These are phyloP conservation scores for Boletus sensibilis DNA, from an alignment of 768 basidiomycete species.

Conservation along the genomic window DNA sequence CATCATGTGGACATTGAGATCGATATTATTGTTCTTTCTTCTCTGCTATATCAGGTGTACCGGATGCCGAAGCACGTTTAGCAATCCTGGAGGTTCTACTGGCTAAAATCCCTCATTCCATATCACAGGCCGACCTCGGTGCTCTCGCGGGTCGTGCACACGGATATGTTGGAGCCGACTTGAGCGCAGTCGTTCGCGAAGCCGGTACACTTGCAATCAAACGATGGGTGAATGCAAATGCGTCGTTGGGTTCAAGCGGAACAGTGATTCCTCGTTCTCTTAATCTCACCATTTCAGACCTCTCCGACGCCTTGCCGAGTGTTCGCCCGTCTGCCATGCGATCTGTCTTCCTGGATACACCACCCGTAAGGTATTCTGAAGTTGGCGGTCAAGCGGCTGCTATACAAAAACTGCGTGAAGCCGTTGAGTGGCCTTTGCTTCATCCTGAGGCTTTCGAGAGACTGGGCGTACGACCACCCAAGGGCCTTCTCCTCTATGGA, in stretches of 20 bases:
- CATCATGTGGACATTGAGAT: background rate
- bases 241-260: slow-evolving; percentile 4
- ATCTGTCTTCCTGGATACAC: slow-evolving; percentile 85
- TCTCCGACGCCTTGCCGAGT: slow-evolving; percentile 66
- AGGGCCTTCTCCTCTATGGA: slow-evolving; percentile 89
- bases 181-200: slow-evolving; percentile 88
- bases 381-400: slow-evolving; percentile 84
- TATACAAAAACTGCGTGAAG: slow-evolving; percentile 85
- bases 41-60: slow-evolving; percentile 59
- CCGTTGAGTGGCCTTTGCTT: slow-evolving; percentile 92
- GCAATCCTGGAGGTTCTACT: slow-evolving; percentile 88
- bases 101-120: slow-evolving; percentile 71
- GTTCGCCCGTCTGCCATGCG: slow-evolving; percentile 94
- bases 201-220: slow-evolving; percentile 92
- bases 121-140: slow-evolving; percentile 59
- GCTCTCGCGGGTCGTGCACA: slow-evolving; percentile 77
- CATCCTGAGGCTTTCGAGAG: slow-evolving; percentile 86
- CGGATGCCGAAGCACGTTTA: slow-evolving; percentile 79
- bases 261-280: slow-evolving; percentile 25
- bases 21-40: background rate
- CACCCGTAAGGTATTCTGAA: slow-evolving; percentile 78
- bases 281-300: slow-evolving; percentile 57
- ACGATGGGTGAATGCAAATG: slow-evolving; percentile 53
- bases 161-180: slow-evolving; percentile 96
- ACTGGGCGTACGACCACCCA: slow-evolving; percentile 84